Evolutionary conservation across 2,329 filamentous ascomycete species (phyloP).

Genomic region (Xylariomycetidae sp.): DNA sequence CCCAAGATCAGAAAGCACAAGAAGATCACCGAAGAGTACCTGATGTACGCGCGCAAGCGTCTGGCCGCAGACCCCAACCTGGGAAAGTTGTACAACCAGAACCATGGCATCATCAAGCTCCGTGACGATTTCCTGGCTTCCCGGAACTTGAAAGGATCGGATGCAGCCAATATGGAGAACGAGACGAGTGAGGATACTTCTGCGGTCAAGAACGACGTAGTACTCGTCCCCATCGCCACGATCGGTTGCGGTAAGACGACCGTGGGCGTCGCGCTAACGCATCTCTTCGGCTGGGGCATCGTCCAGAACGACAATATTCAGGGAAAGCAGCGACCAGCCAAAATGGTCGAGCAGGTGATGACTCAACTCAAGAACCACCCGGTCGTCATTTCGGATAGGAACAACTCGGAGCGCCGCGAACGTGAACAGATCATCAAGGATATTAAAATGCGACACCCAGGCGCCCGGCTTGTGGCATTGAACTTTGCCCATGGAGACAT

Average conservation of each 20-base stretch:
- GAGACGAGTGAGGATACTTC: conserved; percentile 44
- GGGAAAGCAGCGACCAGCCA: conserved; percentile 67
- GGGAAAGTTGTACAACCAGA: conserved; percentile 67
- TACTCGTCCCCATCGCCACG: conserved; percentile 87
- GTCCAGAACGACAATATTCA: conserved; percentile 96
- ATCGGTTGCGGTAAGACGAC: conserved; percentile 98
- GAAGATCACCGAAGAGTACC: conserved; percentile 85
- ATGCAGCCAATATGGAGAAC: conserved; percentile 74
- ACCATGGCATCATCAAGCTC: conserved; percentile 91
- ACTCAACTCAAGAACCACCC: conserved; percentile 56
- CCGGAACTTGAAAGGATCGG: conserved; percentile 78
- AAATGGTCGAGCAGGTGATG: conserved; percentile 68
- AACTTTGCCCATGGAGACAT: conserved; percentile 83
- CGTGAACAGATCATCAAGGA: conserved; percentile 82
- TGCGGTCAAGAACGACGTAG: conserved; percentile 58
- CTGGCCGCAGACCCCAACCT: conserved; percentile 64
- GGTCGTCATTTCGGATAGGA: conserved; percentile 85
- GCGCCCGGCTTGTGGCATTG: conserved; percentile 72
- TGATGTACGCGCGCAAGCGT: conserved; percentile 70
- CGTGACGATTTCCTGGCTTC: conserved; percentile 81
- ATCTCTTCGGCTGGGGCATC: conserved; percentile 87
- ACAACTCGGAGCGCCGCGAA: conserved; percentile 87
- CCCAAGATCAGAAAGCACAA: conserved; percentile 82
- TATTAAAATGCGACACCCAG: conserved; percentile 54
- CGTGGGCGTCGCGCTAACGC: conserved; percentile 70